These are phyloP conservation scores for Aspergillus piperis DNA, from an alignment of 2,329 filamentous ascomycete species.

Conservation along the genomic window DNA sequence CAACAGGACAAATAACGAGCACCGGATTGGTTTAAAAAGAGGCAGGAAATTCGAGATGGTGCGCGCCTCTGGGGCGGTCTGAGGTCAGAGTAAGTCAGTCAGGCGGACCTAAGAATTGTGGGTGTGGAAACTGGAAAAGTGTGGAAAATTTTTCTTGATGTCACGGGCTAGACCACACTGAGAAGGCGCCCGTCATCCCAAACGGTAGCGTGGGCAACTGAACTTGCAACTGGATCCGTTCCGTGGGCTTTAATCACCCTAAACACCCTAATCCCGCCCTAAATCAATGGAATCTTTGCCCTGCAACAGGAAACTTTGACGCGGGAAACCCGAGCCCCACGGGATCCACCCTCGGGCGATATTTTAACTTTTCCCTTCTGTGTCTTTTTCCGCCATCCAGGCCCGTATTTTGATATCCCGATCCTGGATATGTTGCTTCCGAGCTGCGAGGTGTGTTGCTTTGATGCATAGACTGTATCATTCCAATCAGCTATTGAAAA, in stretches of 20 bases:
- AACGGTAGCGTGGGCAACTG: conserved; percentile 7
- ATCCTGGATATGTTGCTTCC: neutral
- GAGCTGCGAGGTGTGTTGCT: neutral
- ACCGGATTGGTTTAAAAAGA: conserved; percentile 6
- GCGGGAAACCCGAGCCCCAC: conserved; percentile 17
- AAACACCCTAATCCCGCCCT: no score
- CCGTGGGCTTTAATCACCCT: conserved; percentile 2
- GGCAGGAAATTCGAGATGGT: neutral
- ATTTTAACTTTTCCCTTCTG: conserved; percentile 9
- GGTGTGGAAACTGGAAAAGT: conserved; percentile 6
- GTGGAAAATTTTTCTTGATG: conserved; percentile 18
- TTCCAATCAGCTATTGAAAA: no score
- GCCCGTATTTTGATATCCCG: conserved; percentile 7
- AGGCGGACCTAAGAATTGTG: conserved; percentile 2
- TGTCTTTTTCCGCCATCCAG: neutral
- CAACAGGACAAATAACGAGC: neutral
- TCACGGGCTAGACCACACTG: conserved; percentile 10
- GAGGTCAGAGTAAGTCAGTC: conserved; percentile 14
- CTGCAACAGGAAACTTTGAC: conserved; percentile 12
- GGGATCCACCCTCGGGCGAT: conserved; percentile 16
- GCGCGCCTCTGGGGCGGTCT: conserved; percentile 18
- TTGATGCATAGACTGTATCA: neutral
- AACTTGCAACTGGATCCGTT: neutral
- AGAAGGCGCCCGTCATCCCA: conserved; percentile 2
- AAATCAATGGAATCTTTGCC: neutral